Evolutionary conservation across 2,329 filamentous ascomycete species (phyloP).

Genomic region (Pyrenochaeta sp.): DNA sequence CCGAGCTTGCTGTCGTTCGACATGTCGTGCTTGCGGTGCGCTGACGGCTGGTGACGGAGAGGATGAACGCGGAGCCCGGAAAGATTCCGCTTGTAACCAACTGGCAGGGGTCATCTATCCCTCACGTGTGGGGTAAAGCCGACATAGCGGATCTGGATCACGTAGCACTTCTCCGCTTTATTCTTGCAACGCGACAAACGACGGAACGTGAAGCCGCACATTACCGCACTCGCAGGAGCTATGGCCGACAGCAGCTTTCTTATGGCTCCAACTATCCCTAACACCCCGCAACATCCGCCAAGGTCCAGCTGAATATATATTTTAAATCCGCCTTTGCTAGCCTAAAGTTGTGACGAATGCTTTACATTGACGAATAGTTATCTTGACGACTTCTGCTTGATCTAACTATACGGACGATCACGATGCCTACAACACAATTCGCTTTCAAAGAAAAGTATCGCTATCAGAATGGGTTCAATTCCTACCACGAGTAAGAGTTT

Average conservation of each 20-base stretch:
- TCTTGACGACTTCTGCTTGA: conserved; percentile 38
- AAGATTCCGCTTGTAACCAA: conserved; percentile 37
- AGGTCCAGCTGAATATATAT: conserved; percentile 24
- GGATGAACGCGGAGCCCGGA: conserved; percentile 32
- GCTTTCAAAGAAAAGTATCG: conserved; percentile 72
- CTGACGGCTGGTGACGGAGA: conserved; percentile 37
- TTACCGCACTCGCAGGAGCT: conserved; percentile 34
- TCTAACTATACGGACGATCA: conserved; percentile 40
- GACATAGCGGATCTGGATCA: conserved; percentile 11
- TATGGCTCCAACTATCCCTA: conserved; percentile 32
- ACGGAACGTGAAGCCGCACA: conserved; percentile 41
- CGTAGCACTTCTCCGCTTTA: conserved; percentile 26
- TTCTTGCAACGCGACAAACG: conserved; percentile 14
- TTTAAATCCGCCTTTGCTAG: conserved; percentile 20
- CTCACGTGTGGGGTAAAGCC: conserved; percentile 33
- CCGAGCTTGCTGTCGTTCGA: conserved; percentile 14
- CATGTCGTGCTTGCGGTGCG: conserved; percentile 7
- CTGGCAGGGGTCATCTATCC: conserved; percentile 3
- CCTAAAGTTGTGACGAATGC: conserved; percentile 29
- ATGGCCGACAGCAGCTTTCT: conserved; percentile 24
- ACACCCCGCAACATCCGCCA: conserved; percentile 32
- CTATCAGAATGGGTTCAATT: conserved; percentile 81
- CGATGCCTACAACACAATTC: conserved; percentile 73
- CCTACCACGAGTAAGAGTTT: conserved; percentile 73
- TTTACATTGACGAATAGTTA: conserved; percentile 39